Conservation (phyloP, 306 rosid species). For the cucumber (Cucumis sativus) region Cucumber_9930_V3 NC_026659.2:22972001-22972500, state of each 20-base stretch:
- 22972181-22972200: not conserved
- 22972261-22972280: not conserved
- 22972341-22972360: not conserved
- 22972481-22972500: too few species aligned
- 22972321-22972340: not conserved
- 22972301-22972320: slow-evolving; percentile 12
- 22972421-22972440: too few species aligned
- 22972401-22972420: too few species aligned
- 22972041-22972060: slow-evolving; percentile 2
- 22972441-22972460: too few species aligned
- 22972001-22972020: too few species aligned
- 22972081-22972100: slow-evolving; percentile 23
- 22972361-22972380: not conserved
- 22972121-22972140: slow-evolving; percentile 24
- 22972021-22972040: too few species aligned
- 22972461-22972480: too few species aligned
- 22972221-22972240: not conserved
- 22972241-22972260: not conserved
- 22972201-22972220: not conserved
- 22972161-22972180: too few species aligned
- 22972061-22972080: slow-evolving; percentile 23
- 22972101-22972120: slow-evolving; percentile 8
- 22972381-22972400: not conserved
- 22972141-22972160: slow-evolving; percentile 7
- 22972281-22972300: slow-evolving; percentile 7